Conservation (phyloP, 305 asterid genomes). For the Plantago coronopus region DNA sequence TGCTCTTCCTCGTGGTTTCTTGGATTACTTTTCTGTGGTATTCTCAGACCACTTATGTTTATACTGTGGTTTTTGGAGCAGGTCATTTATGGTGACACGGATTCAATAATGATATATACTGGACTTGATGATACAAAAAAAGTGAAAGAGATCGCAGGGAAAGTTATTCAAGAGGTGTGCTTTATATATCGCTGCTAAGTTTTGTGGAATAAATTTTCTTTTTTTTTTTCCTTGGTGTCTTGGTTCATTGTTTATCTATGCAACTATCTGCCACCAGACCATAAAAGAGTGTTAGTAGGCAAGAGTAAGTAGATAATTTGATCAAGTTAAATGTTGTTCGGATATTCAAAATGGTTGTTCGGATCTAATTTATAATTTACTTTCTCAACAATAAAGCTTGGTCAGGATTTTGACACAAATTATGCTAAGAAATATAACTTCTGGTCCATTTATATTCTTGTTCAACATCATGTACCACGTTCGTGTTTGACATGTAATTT, state of each 20-base stretch:
- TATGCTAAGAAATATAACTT: conserved; percentile 15
- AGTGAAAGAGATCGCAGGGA: conserved; percentile 75
- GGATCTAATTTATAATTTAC: not conserved
- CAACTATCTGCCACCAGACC: conserved; percentile 14
- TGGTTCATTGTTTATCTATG: conserved; percentile 11
- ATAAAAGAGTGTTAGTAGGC: conserved; percentile 16
- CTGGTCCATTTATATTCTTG: conserved; percentile 15
- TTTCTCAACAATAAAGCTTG: conserved; percentile 18
- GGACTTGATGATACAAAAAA: conserved; percentile 91
- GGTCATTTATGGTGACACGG: conserved; percentile 99
- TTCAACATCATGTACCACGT: conserved; percentile 15
- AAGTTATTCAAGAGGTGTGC: conserved; percentile 87
- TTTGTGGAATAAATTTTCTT: conserved; percentile 12
- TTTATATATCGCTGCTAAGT: conserved; percentile 24
- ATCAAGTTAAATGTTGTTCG: conserved; percentile 16
- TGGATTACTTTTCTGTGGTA: conserved; percentile 20
- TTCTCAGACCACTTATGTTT: conserved; percentile 23
- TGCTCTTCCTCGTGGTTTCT: conserved; percentile 21
- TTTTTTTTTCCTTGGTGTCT: conserved; percentile 13
- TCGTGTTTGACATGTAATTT: conserved; percentile 8
- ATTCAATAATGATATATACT: conserved; percentile 93
- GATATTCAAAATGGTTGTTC: not conserved
- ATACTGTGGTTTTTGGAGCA: conserved; percentile 31
- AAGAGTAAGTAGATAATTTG: conserved; percentile 9
- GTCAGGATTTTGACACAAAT: conserved; percentile 13